A percentile compares a stretch with the other conserved stretches of the same genome.
phyloP scores from a whole-genome alignment of 176 grass and related monocot species.

The Oryza glumipatula region DNA sequence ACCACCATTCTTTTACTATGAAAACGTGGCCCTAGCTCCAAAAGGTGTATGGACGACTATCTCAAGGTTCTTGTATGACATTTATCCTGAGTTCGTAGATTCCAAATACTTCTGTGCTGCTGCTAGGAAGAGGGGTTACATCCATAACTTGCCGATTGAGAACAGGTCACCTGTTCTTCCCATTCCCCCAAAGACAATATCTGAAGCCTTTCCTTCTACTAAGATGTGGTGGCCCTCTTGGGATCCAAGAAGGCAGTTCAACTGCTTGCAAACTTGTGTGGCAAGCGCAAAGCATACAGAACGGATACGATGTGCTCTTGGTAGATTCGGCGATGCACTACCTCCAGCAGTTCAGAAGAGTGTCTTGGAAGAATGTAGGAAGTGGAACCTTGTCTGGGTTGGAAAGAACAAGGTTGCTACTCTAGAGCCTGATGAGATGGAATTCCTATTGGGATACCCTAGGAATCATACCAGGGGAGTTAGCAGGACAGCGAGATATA shows the following conservation, averaged over 20 bases:
- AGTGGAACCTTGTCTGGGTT: constrained; percentile 89
- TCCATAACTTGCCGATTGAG: constrained; percentile 71
- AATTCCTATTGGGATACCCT: constrained; percentile 74
- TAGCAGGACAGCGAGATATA: constrained; percentile 69
- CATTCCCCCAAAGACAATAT: constrained; percentile 62
- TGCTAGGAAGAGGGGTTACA: constrained; percentile 74
- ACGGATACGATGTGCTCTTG: constrained; percentile 50
- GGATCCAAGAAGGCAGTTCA: constrained; percentile 78
- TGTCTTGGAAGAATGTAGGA: constrained; percentile 67
- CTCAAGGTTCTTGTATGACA: constrained; percentile 70
- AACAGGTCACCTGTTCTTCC: constrained; percentile 65
- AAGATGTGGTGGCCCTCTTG: constrained; percentile 75
- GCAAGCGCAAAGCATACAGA: constrained; percentile 65
- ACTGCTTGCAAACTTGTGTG: constrained; percentile 76
- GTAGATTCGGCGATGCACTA: constrained; percentile 37
- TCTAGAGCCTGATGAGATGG: constrained; percentile 83
- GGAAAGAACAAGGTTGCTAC: constrained; percentile 76
- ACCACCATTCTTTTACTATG: constrained; percentile 84
- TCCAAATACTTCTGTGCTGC: constrained; percentile 78
- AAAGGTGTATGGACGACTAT: constrained; percentile 70
- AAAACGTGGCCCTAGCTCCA: constrained; percentile 79
- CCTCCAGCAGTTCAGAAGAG: constrained; percentile 45
- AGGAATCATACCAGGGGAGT: constrained; percentile 78
- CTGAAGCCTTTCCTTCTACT: constrained; percentile 60
- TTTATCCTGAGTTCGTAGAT: constrained; percentile 84